Evolutionary conservation across 768 basidiomycete genomes (phyloP).

Genomic region (Tricholoma matsutake): DNA sequence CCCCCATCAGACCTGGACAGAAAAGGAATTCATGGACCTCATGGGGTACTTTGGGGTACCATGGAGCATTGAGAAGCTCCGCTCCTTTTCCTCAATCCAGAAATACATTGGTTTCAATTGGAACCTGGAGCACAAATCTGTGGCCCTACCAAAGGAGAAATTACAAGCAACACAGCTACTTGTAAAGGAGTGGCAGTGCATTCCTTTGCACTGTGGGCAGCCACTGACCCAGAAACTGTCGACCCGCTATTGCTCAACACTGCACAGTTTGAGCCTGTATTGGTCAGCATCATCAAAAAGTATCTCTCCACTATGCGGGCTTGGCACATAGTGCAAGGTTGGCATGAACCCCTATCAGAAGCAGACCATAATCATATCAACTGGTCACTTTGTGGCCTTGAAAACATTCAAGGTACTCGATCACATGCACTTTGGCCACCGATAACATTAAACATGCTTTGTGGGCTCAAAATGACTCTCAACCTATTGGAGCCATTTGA

Average conservation of each 20-base stretch:
- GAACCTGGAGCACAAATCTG: neutral
- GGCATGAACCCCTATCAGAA: slow-evolving; percentile 3
- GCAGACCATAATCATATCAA: slow-evolving; percentile 4
- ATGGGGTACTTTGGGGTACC: slow-evolving; percentile 25
- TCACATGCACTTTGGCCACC: slow-evolving; percentile 5
- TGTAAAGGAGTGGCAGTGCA: neutral
- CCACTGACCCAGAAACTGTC: slow-evolving; percentile 3
- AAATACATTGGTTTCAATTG: neutral
- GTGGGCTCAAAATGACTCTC: slow-evolving; percentile 4
- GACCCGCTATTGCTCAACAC: neutral
- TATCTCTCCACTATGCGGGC: slow-evolving; percentile 9
- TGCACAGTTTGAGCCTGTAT: slow-evolving; percentile 8
- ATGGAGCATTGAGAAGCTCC: slow-evolving; percentile 22
- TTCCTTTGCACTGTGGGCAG: slow-evolving; percentile 1
- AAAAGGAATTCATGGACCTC: slow-evolving; percentile 26
- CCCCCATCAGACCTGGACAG: slow-evolving; percentile 20
- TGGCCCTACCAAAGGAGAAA: neutral
- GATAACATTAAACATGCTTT: slow-evolving; percentile 8
- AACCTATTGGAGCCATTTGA: too few species aligned
- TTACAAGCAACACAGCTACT: neutral
- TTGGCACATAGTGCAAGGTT: slow-evolving; percentile 9
- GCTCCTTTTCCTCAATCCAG: neutral
- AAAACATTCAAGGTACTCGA: slow-evolving; percentile 5
- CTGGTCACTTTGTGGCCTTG: slow-evolving; percentile 6
- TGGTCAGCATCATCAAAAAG: neutral